Base-by-base conservation (phyloP, 2,329 filamentous ascomycete genomes). In the Aureobasidium namibiae region DNA sequence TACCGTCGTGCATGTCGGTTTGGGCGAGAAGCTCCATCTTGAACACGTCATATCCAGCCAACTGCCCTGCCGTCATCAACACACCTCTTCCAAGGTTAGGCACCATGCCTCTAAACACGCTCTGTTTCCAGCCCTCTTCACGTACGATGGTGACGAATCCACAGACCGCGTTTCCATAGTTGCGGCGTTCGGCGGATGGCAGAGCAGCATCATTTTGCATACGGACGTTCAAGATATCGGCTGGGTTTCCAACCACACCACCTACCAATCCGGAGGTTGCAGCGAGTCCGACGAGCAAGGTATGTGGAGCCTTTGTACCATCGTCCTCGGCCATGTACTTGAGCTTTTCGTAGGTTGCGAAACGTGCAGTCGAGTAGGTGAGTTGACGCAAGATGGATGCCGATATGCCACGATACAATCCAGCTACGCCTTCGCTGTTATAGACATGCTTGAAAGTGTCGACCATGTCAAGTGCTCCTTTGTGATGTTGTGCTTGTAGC, bases 291-390 rank as follows among this genome's bases (percentile, higher is more conserved):
- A 96, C 81, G 10, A 99, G 85, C n/a, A 83, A 80, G 11, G 85
- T 78, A 67, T 96, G 85, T 2, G 87, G 84, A 2, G 91, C 87
- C 56, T 78, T 72, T 3, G 70, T 67, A 1, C 71, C 70, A 33
- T 74, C 64, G 8, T 80, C 77, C 38, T 83, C 82, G 69, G 87
- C 80, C 54, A 81, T 82, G 24, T 82, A 52, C 76, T 99, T 99
- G 61, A 97, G 80, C 66, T 95, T 86, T 76, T 97, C 94, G 79
- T 99, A 99, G 64, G 96, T 85, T 64, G 91, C 94, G 76, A 99
- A 99, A 50, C 94, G 90, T 38, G 91, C 94, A 53, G 94, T 99
- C 61, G 89, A 94, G 78, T 99, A 99, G 61, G 94, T 97, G 58
- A 76, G 82, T 77, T 97, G 94, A 64, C 94, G 92, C 60, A 97